phyloP scores from a whole-genome alignment of 1,284 basidiomycete genomes.

The Ganoderma multipileum region DNA sequence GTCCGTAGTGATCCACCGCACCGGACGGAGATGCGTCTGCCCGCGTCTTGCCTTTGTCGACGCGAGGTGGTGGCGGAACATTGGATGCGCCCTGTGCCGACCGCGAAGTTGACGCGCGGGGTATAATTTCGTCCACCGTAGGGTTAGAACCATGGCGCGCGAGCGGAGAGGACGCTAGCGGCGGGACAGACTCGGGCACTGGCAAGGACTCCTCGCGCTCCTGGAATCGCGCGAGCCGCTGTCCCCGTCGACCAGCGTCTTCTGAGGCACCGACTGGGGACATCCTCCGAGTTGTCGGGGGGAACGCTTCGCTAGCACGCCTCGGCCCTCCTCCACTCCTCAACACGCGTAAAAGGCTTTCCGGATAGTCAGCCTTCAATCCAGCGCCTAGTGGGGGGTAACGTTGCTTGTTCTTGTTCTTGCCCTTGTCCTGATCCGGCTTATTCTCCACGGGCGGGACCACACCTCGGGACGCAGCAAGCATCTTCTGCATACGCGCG shows the following conservation, averaged over 20 bases:
- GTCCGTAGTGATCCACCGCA: not conserved
- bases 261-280: not conserved
- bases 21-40: not conserved
- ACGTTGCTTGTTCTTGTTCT: not conserved
- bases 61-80: not conserved
- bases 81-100: not conserved
- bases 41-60: conserved; percentile 19
- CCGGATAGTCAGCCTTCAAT: not conserved
- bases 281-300: not conserved
- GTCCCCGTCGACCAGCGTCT: not conserved
- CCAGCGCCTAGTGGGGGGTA: not conserved
- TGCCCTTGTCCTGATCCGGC: not conserved
- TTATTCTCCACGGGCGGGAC: not conserved
- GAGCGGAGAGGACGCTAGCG: conserved; percentile 9
- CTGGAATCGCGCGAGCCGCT: conserved; percentile 8
- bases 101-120: not conserved
- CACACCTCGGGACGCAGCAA: not conserved
- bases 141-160: not conserved
- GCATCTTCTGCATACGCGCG: conserved; percentile 19
- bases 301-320: not conserved
- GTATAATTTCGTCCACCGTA: not conserved
- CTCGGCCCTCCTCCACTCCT: not conserved
- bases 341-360: not conserved
- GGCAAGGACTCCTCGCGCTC: conserved; percentile 14
- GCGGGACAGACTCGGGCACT: not conserved